Percentiles rank a stretch among this genome's conserved stretches.
Evolutionary conservation across 2,329 filamentous ascomycete species (phyloP).

Genomic region (Akanthomyces muscarius): DNA sequence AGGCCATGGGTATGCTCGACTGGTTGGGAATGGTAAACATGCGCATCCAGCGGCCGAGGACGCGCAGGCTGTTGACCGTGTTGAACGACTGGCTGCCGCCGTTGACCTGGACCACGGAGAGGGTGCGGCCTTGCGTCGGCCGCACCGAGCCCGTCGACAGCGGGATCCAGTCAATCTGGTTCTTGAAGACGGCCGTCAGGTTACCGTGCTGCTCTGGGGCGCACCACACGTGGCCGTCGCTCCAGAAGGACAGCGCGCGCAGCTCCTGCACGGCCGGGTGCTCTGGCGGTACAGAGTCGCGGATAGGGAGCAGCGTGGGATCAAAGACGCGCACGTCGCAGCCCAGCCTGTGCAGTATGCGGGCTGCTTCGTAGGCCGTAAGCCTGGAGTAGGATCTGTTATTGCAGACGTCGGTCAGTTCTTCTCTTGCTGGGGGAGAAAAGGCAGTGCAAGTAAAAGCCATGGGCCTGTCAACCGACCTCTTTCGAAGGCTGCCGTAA

Average conservation of each 20-base stretch:
- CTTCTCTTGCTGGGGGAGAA: not conserved
- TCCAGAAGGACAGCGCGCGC: slow-evolving; percentile 57
- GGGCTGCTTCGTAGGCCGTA: slow-evolving; percentile 54
- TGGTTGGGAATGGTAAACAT: slow-evolving; percentile 67
- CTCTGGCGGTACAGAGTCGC: slow-evolving; percentile 54
- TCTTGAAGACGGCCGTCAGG: slow-evolving; percentile 63
- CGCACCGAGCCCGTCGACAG: slow-evolving; percentile 57
- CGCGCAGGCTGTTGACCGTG: slow-evolving; percentile 60
- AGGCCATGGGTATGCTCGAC: slow-evolving; percentile 59
- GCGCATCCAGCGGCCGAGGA: slow-evolving; percentile 66
- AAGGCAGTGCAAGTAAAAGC: not conserved
- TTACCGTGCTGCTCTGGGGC: slow-evolving; percentile 65
- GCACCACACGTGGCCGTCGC: slow-evolving; percentile 63
- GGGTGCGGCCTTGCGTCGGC: slow-evolving; percentile 61
- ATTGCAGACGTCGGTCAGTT: not conserved
- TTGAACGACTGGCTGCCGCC: slow-evolving; percentile 67
- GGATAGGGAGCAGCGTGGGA: slow-evolving; percentile 55
- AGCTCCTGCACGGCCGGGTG: slow-evolving; percentile 62
- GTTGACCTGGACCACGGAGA: slow-evolving; percentile 58
- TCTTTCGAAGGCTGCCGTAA: slow-evolving; percentile 54
- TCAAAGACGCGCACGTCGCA: slow-evolving; percentile 63
- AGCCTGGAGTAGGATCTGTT: slow-evolving; percentile 55
- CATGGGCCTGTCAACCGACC: slow-evolving; percentile 22
- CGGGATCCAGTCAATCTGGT: slow-evolving; percentile 68
- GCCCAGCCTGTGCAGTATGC: slow-evolving; percentile 60